Conservation (phyloP, 2,329 filamentous ascomycete species). For the Aspergillus costaricaensis region DNA sequence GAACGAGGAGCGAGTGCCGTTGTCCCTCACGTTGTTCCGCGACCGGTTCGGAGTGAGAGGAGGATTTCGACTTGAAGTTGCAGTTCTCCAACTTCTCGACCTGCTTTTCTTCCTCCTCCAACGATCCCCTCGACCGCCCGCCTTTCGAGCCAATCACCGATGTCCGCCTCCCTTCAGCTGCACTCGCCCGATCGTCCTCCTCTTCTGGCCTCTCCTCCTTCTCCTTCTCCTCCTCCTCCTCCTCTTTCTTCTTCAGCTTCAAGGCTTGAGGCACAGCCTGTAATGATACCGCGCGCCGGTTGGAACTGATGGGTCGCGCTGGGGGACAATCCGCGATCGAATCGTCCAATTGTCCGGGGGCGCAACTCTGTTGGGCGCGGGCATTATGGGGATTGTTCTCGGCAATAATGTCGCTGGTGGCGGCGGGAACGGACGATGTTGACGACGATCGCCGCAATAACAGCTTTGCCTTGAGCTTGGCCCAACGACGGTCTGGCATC, state of each 20-base stretch:
- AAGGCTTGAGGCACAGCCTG: neutral
- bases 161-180: neutral
- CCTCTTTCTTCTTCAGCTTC: no score
- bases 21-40: conserved; percentile 13
- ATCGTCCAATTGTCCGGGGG: neutral
- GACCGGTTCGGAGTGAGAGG: neutral
- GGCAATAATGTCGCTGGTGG: conserved; percentile 7
- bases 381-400: neutral
- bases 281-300: neutral
- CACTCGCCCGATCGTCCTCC: neutral
- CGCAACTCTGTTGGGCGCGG: neutral
- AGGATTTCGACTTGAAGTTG: neutral
- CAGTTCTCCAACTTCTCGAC: neutral
- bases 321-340: neutral
- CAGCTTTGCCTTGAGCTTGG: conserved; percentile 39
- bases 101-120: conserved; percentile 2
- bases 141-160: conserved; percentile 1
- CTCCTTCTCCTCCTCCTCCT: no score
- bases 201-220: no score
- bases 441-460: conserved; percentile 38
- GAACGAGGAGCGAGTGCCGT: neutral
- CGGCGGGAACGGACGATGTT: conserved; percentile 19
- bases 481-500: conserved; percentile 39
- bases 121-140: conserved; percentile 6
- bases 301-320: neutral